These are phyloP conservation scores for Aspergillus puulaauensis DNA, from an alignment of 2,329 filamentous ascomycete species.

Conservation along the genomic window DNA sequence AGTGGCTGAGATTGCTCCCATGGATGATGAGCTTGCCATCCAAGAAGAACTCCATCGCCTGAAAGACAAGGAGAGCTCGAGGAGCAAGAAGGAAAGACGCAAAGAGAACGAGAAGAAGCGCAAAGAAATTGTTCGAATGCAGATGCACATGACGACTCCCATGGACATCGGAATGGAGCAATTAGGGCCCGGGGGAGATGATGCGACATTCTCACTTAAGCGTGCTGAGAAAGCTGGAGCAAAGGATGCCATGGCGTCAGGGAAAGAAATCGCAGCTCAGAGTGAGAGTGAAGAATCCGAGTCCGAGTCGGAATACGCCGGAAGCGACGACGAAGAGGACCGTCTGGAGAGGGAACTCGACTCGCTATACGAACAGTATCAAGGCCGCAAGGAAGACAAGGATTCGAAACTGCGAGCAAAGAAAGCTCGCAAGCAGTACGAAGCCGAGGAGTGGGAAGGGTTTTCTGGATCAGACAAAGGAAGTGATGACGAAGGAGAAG, in stretches of 20 bases:
- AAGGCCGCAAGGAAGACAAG: constrained; percentile 71
- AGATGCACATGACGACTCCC: constrained; percentile 93
- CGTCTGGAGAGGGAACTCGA: constrained; percentile 82
- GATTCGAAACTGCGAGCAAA: constrained; percentile 92
- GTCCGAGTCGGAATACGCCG: constrained; percentile 58
- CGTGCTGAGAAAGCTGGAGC: constrained; percentile 73
- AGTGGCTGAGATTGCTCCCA: constrained; percentile 77
- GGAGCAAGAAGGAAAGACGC: constrained; percentile 79
- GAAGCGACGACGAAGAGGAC: constrained; percentile 76
- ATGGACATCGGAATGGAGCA: constrained; percentile 96
- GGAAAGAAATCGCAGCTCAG: constrained; percentile 68
- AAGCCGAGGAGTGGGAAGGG: constrained; percentile 90
- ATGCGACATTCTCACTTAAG: constrained; percentile 84
- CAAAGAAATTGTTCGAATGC: constrained; percentile 92
- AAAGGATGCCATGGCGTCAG: constrained; percentile 67
- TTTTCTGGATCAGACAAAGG: constrained; percentile 67
- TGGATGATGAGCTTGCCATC: constrained; percentile 92
- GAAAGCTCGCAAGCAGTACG: constrained; percentile 75
- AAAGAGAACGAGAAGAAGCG: constrained; percentile 92
- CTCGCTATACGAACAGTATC: constrained; percentile 80
- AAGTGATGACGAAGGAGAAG: constrained; percentile 53
- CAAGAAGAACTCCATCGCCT: constrained; percentile 83
- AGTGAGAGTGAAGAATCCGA: constrained; percentile 62
- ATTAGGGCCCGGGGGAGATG: constrained; percentile 71
- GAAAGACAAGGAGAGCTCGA: constrained; percentile 72